Base-by-base conservation (phyloP, 768 basidiomycete species). In the Suillus weaverae region DNA sequence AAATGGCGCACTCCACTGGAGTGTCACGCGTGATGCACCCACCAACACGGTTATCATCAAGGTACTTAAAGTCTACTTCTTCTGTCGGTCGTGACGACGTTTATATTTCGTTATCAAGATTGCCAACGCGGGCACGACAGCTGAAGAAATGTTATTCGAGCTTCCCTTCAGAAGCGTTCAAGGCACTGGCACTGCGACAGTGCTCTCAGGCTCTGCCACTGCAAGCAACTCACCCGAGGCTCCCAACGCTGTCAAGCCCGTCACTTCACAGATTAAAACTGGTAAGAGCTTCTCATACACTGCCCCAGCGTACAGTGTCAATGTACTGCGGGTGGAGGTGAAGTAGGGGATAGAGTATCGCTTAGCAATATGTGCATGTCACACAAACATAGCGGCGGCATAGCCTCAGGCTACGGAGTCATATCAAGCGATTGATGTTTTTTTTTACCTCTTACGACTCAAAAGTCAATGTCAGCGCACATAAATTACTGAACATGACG, bases 1-100 rank as follows among this genome's bases (percentile, higher is more conserved):
- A 0, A 70, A 66, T 4, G 86, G 85, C 11, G 84, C 85, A 0
- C 71, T 87, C 1, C 82, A 85, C 73, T 91, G 89, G 89, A 88
- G 86, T 66, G 83, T 89, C 66, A 79, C 80, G 2, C 73, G 70
- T 18, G 75, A 72, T 20, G 64, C 69, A 39, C 70, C 76, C 5
- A 64, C 80, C 3, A 64, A 70, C 0, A 73, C 78, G 2, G 70
- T 89, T 56, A 83, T 85, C 67, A 84, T 89, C 76, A 90, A 91
- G 83, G 88, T 81, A 57, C 0, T 66, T 60, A 43, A 51, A 65
- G 65, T 13, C n/a, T 50, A 13, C 57, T 20, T 39, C 7, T 30
- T 9, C 36, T 33, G 11, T 46, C 10, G 10, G 60, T 57, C 7
- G 50, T 14, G 13, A 33, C 32, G 11, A 60, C 11, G 13, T 22